Evolutionary conservation across 768 basidiomycete species (phyloP), one percentile per base, ranked within the genome.

Genomic region (Podaxis rugospora): DNA sequence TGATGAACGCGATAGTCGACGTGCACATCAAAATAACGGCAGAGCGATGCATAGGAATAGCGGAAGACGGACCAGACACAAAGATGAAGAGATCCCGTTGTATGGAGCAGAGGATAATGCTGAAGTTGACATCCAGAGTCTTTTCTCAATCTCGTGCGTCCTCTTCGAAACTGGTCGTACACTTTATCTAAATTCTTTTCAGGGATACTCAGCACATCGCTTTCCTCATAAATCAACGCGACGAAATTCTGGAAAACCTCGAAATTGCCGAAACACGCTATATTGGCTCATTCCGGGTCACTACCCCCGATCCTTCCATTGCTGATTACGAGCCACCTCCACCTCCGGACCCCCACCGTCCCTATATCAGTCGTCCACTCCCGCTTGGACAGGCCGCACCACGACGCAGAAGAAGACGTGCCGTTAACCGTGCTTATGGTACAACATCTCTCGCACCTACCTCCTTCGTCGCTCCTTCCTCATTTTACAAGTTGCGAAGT

Each of bases 251-350:
- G n/a, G 86, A 90, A 65, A 85, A 89, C 63, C 78, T 93, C 7
- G 91, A 93, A 75, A 83, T 87, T 55, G 89, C 90, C 10, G 91
- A 92, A 74, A 83, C 87, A 10, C 83, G 80, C 66, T 94, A 92
- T 66, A 90, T 91, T 63, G 78, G 79, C 59, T 92, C 88, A 4
- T 93, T 92, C 76, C 77, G 83, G 14, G 74, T 89, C 9, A 84
- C 86, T 0, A 90, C 88, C 0, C 88, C 89, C 3, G 88, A 89
- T 60, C 88, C 88, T 18, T 89, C 89, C 5, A 77, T 89, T 56
- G 76, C 82, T 11, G 86, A 89, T 69, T 81, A 81, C 54, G 76
- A 82, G 62, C 78, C 81, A 6, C 70, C 76, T 4, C 66, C 59
- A 23, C 76, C 78, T 39, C 74, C 74, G 4, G 73, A 80, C 42